Evolutionary conservation across 2,329 filamentous ascomycete genomes (phyloP).

Genomic region (Beauveria bassiana): DNA sequence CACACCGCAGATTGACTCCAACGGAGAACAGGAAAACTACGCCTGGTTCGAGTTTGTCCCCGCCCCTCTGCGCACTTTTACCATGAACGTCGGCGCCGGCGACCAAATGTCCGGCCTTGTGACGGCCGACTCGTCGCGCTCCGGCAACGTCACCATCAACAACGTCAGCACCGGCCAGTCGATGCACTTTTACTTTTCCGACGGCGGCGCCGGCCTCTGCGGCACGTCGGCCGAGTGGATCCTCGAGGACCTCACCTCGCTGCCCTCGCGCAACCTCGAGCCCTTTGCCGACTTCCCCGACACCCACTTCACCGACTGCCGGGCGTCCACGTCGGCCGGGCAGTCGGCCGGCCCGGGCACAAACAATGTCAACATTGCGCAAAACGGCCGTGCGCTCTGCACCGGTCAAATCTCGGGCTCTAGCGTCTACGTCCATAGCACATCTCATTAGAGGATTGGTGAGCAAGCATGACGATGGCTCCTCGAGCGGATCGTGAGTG

Average conservation of each 20-base stretch:
- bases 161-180: constrained; percentile 4
- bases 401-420: not conserved
- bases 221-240: constrained; percentile 8
- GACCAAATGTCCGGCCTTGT: constrained; percentile 2
- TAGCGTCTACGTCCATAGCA: constrained; percentile 1
- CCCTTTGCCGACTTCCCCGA: constrained; percentile 5
- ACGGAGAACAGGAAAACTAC: not conserved
- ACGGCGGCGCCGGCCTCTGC: not conserved
- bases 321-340: not conserved
- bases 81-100: constrained; percentile 1
- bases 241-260: not conserved
- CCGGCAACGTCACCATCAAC: constrained; percentile 6
- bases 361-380: constrained; percentile 1
- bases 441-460: not conserved
- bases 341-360: not conserved
- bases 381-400: not conserved
- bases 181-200: not conserved
- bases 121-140: not conserved
- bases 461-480: not conserved
- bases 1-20: not conserved
- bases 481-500: too few species aligned
- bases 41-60: constrained; percentile 1
- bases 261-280: not conserved
- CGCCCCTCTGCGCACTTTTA: not conserved
- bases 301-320: not conserved